Percentiles rank a stretch among this genome's conserved stretches.
phyloP scores from a whole-genome alignment of 306 rosid species.

The Rubus idaeus region DNA sequence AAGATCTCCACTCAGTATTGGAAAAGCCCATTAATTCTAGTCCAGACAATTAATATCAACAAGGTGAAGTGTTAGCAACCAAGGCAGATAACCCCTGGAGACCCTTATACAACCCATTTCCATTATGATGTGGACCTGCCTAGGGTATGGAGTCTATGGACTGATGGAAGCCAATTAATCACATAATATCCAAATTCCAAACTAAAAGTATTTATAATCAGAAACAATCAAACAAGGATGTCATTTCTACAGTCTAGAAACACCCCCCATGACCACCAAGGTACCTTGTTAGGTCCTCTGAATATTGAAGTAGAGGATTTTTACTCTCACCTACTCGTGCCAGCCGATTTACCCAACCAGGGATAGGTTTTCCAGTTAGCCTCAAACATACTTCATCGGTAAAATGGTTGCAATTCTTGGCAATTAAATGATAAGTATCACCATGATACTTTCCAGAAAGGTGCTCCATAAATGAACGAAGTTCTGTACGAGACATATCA shows the following conservation, averaged over 20 bases:
- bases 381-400: slow-evolving; percentile 77
- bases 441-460: slow-evolving; percentile 82
- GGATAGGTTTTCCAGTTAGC: slow-evolving; percentile 86
- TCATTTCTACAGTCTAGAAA: background rate
- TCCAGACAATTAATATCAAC: background rate
- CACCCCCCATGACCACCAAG: background rate
- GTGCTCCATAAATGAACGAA: slow-evolving; percentile 71
- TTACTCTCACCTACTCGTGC: slow-evolving; percentile 76
- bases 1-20: slow-evolving; percentile 39
- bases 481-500: slow-evolving; percentile 67
- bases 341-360: slow-evolving; percentile 95
- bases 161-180: background rate
- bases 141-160: background rate
- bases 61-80: slow-evolving; percentile 3
- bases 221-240: background rate
- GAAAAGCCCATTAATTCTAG: slow-evolving; percentile 22
- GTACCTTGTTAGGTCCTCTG: slow-evolving; percentile 11
- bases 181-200: background rate
- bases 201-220: background rate
- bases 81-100: slow-evolving; percentile 7
- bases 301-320: slow-evolving; percentile 20
- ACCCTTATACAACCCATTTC: slow-evolving; percentile 10
- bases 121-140: background rate
- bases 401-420: slow-evolving; percentile 96
- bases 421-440: slow-evolving; percentile 90